A percentile compares a stretch with the other conserved stretches of the same genome.
Evolutionary conservation across 1,139 yeast species (phyloP).

Genomic region (Taphrina pruni): DNA sequence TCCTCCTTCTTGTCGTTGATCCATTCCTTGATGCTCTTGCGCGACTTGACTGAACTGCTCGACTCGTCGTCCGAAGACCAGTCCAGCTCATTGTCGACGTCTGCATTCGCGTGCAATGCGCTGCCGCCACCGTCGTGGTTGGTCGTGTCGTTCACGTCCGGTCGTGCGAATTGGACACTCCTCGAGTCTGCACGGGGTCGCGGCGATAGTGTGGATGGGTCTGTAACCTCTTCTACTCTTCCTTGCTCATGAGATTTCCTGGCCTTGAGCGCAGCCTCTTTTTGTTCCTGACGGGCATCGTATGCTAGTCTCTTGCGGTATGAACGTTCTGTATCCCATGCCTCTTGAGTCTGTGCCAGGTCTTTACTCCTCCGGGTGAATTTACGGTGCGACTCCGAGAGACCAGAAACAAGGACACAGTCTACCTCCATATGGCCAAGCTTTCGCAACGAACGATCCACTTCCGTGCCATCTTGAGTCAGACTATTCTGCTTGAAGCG

Average conservation of each 20-base stretch:
- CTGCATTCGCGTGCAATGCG: background rate
- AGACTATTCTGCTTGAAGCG: conserved; percentile 37
- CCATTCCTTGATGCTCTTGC: conserved; percentile 28
- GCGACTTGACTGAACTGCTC: background rate
- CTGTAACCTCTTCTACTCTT: no score
- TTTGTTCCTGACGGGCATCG: conserved; percentile 29
- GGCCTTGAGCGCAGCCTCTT: background rate
- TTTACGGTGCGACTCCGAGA: conserved; percentile 21
- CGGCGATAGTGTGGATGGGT: background rate
- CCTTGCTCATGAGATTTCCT: background rate
- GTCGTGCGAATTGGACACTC: conserved; percentile 1
- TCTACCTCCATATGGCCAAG: conserved; percentile 36
- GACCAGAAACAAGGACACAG: conserved; percentile 19
- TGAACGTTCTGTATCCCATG: conserved; percentile 35
- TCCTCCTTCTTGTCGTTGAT: conserved; percentile 28
- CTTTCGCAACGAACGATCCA: conserved; percentile 25
- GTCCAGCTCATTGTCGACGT: conserved; percentile 8
- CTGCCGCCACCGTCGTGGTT: background rate
- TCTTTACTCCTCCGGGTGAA: conserved; percentile 28
- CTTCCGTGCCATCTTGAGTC: conserved; percentile 18
- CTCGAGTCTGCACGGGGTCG: conserved; percentile 5
- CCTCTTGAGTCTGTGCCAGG: conserved; percentile 38
- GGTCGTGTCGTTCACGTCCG: background rate
- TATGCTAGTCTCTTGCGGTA: conserved; percentile 23
- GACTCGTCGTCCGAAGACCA: conserved; percentile 20